A percentile compares a stretch with the other conserved stretches of the same genome.
These are phyloP conservation scores for Medicago lupulina DNA, from an alignment of 306 rosid species.

Conservation along the genomic window DNA sequence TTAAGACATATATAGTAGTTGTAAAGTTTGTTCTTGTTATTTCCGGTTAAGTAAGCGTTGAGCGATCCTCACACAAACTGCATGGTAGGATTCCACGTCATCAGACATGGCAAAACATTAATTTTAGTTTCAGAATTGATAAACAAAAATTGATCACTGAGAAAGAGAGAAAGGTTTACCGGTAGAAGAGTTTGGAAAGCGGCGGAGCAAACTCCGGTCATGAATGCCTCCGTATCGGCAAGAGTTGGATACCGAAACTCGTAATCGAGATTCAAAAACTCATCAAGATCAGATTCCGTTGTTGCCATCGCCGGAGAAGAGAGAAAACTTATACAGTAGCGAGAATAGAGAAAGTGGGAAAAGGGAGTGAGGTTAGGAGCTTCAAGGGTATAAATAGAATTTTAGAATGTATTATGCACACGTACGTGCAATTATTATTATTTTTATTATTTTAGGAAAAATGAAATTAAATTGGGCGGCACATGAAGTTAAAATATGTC, in stretches of 20 bases:
- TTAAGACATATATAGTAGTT: neutral
- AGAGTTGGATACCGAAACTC: slow-evolving; percentile 41
- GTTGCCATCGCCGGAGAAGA: slow-evolving; percentile 50
- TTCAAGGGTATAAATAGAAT: slow-evolving; percentile 49
- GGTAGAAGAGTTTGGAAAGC: slow-evolving; percentile 43
- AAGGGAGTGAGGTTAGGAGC: slow-evolving; percentile 41
- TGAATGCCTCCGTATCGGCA: slow-evolving; percentile 40
- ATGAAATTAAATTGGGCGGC: slow-evolving; percentile 50
- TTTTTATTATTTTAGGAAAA: neutral
- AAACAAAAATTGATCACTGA: neutral
- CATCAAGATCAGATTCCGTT: slow-evolving; percentile 57
- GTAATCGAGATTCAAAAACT: slow-evolving; percentile 30
- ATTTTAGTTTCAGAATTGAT: slow-evolving; percentile 3
- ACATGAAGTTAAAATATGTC: slow-evolving; percentile 56
- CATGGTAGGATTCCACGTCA: slow-evolving; percentile 34
- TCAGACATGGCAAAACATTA: slow-evolving; percentile 35
- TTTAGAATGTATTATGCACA: neutral
- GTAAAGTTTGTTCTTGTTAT: neutral
- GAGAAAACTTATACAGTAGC: neutral
- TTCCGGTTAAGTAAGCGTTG: neutral
- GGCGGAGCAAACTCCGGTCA: slow-evolving; percentile 41
- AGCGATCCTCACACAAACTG: neutral
- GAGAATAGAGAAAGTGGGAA: slow-evolving; percentile 40
- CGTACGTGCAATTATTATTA: slow-evolving; percentile 7
- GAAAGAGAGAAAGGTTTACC: slow-evolving; percentile 55